Base-by-base conservation (phyloP, 768 basidiomycete genomes). In the Panaeolus cyanescens region DNA sequence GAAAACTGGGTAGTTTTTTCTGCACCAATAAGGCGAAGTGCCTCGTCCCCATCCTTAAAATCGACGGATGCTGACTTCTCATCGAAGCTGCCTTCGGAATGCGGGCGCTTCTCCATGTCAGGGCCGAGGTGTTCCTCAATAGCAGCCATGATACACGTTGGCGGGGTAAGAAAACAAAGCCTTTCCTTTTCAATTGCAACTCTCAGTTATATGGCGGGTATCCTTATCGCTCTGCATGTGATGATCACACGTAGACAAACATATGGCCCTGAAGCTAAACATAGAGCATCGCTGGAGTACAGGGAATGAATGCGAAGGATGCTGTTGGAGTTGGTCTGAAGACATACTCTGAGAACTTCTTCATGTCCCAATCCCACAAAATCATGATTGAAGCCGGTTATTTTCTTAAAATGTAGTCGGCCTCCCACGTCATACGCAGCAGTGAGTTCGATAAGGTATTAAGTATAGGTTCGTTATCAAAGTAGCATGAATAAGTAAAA, bases 1-100 rank as follows among this genome's bases (percentile, higher is more conserved):
- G 77, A 85, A 70, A 88, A 89, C 39, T 83, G 72, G 4, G 69
- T 69, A 25, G 78, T 77, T 28, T 83, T 75, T 64, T 85, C 82
- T 2, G 74, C 71, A 1, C 86, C 85, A 58, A 90, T 86, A 15
- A 89, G 80, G 59, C 78, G 74, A 45, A 89, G 76, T 9, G 87
- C 88, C 65, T 87, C 87, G 64, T 88, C 86, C 6, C 83, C 85
- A 36, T 84, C 71, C 4, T 67, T 60, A 6, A 77, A 69, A 60
- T 82, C 75, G 45, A 80, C 57, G 5, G 76, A 73, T 28, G 78
- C 1, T 20, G 39, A 78, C 64, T 83, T 79, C 59, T 77, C 79
- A 32, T 68, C 68, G 55, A 66, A 31, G 58, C 67, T 69, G 53
- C 50, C 62, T 53, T 67, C 60, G 1, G 66, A 59, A 28, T 39